A percentile compares a stretch with the other conserved stretches of the same genome.
phyloP scores from a whole-genome alignment of 2,329 filamentous ascomycete genomes.

The Colletotrichum magnum region DNA sequence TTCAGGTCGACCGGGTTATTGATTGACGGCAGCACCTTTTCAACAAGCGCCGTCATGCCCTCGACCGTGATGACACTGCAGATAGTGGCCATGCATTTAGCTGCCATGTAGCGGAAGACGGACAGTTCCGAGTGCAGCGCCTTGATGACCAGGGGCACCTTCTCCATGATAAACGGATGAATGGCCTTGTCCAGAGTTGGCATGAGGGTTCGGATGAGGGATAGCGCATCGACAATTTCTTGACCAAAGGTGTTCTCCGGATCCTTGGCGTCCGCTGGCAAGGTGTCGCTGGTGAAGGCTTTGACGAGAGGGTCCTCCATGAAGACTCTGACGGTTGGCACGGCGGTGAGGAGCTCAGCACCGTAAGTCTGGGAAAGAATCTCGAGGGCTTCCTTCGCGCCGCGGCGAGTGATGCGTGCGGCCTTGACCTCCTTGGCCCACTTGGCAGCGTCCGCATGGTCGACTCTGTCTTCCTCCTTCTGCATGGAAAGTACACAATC shows the following conservation, averaged over 20 bases:
- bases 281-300: slow-evolving; percentile 76
- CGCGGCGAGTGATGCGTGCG: slow-evolving; percentile 89
- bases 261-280: slow-evolving; percentile 81
- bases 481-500: slow-evolving; percentile 91
- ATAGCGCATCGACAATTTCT: slow-evolving; percentile 94
- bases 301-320: slow-evolving; percentile 86
- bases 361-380: slow-evolving; percentile 88
- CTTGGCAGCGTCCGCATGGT: slow-evolving; percentile 90
- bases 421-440: slow-evolving; percentile 92
- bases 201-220: slow-evolving; percentile 90
- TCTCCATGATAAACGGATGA: slow-evolving; percentile 83
- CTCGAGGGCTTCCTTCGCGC: slow-evolving; percentile 94
- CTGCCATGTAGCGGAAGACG: slow-evolving; percentile 95
- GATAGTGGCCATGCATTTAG: slow-evolving; percentile 96
- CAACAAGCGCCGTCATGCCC: slow-evolving; percentile 95
- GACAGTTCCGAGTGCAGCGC: slow-evolving; percentile 90
- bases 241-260: slow-evolving; percentile 85
- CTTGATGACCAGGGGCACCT: slow-evolving; percentile 89
- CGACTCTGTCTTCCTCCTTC: slow-evolving; percentile 96
- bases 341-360: slow-evolving; percentile 80
- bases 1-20: slow-evolving; percentile 91
- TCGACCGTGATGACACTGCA: slow-evolving; percentile 97
- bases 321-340: slow-evolving; percentile 84
- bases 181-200: slow-evolving; percentile 86
- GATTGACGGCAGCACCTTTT: slow-evolving; percentile 92